Percentiles rank a stretch among this genome's conserved stretches.
Evolutionary conservation across 495 filamentous ascomycete species (phyloP).

Genomic region (Talaromyces adpressus): DNA sequence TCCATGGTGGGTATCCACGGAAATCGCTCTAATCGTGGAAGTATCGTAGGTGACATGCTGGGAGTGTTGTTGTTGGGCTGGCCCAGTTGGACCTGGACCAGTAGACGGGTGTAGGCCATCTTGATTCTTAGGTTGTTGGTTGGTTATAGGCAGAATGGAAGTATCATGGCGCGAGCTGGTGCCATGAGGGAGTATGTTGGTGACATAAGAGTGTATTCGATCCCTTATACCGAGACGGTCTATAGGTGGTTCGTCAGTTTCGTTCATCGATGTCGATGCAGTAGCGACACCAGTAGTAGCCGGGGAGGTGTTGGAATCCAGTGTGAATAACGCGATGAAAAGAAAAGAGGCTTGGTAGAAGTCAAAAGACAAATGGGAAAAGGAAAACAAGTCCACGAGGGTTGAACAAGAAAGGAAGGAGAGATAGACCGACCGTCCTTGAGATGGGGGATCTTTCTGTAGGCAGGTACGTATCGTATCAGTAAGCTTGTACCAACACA

Average conservation of each 20-base stretch:
- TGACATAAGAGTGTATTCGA: slow-evolving; percentile 8
- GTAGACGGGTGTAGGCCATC: neutral
- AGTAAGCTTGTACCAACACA: neutral
- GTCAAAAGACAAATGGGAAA: neutral
- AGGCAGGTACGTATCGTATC: neutral
- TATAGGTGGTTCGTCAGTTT: slow-evolving; percentile 10
- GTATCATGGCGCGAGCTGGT: neutral
- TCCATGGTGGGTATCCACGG: slow-evolving; percentile 9
- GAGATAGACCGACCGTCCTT: neutral
- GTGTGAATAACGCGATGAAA: neutral
- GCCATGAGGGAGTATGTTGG: neutral
- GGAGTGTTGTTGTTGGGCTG: neutral
- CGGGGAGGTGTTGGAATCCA: neutral
- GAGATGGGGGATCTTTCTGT: neutral
- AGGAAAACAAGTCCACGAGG: neutral
- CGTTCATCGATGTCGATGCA: slow-evolving; percentile 10
- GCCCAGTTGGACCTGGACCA: neutral
- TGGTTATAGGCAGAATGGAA: slow-evolving; percentile 7
- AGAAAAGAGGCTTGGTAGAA: neutral
- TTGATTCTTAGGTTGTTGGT: slow-evolving; percentile 4
- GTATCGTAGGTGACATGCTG: neutral
- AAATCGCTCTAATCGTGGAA: neutral
- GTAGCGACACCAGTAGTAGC: neutral
- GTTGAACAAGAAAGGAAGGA: neutral
- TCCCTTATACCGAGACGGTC: slow-evolving; percentile 8